These are phyloP conservation scores for Nemania sp. DNA, from an alignment of 2,329 filamentous ascomycete species.

Conservation along the genomic window DNA sequence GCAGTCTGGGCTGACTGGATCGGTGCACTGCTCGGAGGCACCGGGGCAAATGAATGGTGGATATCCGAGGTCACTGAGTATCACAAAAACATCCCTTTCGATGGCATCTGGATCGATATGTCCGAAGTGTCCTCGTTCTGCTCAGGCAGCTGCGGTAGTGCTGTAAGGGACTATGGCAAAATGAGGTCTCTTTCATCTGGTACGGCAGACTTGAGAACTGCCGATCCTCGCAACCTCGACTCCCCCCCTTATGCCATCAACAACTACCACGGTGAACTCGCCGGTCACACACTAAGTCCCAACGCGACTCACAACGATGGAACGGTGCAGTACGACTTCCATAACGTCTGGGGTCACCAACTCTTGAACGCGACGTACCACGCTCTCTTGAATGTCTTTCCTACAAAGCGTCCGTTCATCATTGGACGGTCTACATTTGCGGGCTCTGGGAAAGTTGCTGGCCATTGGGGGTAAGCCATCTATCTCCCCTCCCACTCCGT, in stretches of 20 bases:
- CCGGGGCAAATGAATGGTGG: slow-evolving; percentile 72
- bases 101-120: slow-evolving; percentile 64
- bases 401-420: slow-evolving; percentile 77
- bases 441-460: slow-evolving; percentile 74
- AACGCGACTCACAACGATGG: slow-evolving; percentile 80
- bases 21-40: slow-evolving; percentile 62
- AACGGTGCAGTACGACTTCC: slow-evolving; percentile 77
- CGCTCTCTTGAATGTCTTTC: slow-evolving; percentile 66
- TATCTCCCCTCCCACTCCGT: background rate
- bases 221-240: slow-evolving; percentile 63
- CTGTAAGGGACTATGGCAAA: slow-evolving; percentile 49
- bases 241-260: slow-evolving; percentile 78
- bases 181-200: background rate
- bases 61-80: slow-evolving; percentile 62
- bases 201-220: background rate
- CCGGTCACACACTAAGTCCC: slow-evolving; percentile 72
- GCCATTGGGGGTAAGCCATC: slow-evolving; percentile 68
- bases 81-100: slow-evolving; percentile 56
- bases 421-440: slow-evolving; percentile 83
- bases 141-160: slow-evolving; percentile 71
- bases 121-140: slow-evolving; percentile 68
- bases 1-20: slow-evolving; percentile 73
- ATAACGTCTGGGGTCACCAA: slow-evolving; percentile 77
- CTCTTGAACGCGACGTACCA: slow-evolving; percentile 79
- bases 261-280: slow-evolving; percentile 73